Conservation (phyloP, 228 moss, liverwort and hornwort genomes). For the Sphagnum magellanicum region DNA sequence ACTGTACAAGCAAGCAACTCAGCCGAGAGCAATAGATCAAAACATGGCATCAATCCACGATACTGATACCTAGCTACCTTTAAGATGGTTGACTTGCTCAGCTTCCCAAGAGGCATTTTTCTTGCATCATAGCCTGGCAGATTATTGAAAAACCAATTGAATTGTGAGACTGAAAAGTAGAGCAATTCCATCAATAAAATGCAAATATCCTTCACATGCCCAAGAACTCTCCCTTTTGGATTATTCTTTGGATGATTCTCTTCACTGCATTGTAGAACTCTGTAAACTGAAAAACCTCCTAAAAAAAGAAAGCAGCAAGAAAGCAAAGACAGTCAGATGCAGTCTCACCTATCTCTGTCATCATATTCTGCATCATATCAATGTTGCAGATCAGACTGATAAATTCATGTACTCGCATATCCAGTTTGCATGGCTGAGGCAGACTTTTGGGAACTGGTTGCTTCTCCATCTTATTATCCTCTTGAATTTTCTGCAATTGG, state of each 20-base stretch:
- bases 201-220: no score
- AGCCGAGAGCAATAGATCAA: not conserved
- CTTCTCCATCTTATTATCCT: conserved; percentile 14
- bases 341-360: conserved; percentile 79
- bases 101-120: conserved; percentile 95
- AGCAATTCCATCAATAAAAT: no score
- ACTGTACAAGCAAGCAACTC: not conserved
- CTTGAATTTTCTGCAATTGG: not conserved
- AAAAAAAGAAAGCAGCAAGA: not conserved
- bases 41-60: not conserved
- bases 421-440: conserved; percentile 57
- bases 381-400: conserved; percentile 68
- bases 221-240: no score
- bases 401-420: conserved; percentile 56
- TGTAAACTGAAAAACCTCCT: not conserved
- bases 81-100: conserved; percentile 90
- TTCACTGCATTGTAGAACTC: no score
- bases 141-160: not conserved
- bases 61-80: conserved; percentile 32
- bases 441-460: not conserved
- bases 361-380: conserved; percentile 82
- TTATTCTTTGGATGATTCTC: no score
- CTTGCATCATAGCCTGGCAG: conserved; percentile 85
- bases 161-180: no score
- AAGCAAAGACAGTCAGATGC: not conserved